Percentiles rank a stretch among this genome's conserved stretches.
phyloP scores from a whole-genome alignment of 192 early-diverging fungal species.

The Mycoemilia scoparia region DNA sequence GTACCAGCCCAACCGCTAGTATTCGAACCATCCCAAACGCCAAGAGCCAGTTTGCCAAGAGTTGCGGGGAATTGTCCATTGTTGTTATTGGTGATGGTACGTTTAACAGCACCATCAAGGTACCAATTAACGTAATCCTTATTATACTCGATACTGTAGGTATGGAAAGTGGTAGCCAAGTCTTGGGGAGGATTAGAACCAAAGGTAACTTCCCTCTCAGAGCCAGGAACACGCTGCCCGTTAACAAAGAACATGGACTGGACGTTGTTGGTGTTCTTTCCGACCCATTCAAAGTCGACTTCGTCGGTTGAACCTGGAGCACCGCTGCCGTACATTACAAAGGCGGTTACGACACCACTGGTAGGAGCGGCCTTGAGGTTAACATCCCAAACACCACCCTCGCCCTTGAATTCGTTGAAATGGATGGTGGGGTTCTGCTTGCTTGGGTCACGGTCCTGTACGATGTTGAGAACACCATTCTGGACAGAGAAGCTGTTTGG shows the following conservation, averaged over 20 bases:
- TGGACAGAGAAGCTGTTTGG: too few relatives aligned
- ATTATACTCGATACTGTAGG: constrained; percentile 38
- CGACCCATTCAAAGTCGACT: constrained; percentile 46
- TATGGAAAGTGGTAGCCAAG: constrained; percentile 25
- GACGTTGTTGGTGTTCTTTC: constrained; percentile 26
- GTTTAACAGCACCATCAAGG: constrained; percentile 27
- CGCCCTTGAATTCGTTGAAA: too few relatives aligned
- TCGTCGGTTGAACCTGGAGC: too few relatives aligned
- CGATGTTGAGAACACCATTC: too few relatives aligned
- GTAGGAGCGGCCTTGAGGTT: too few relatives aligned
- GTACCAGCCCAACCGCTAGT: constrained; percentile 25
- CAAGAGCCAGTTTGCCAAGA: constrained; percentile 14
- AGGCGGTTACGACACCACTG: too few relatives aligned
- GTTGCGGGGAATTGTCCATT: constrained; percentile 16
- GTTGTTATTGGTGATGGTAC: constrained; percentile 13
- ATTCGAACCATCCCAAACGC: constrained; percentile 29
- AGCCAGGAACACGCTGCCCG: constrained; percentile 28
- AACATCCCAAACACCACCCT: too few relatives aligned
- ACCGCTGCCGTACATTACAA: too few relatives aligned
- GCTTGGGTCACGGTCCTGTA: too few relatives aligned
- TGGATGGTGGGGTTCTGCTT: too few relatives aligned
- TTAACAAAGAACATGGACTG: constrained; percentile 35
- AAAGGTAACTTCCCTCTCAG: too few relatives aligned
- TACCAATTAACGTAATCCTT: constrained; percentile 37
- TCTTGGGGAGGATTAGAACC: too few relatives aligned